Evolutionary conservation across 805 yeast genomes (phyloP), one percentile per base, ranked within the genome.

Genomic region (Komagataella kurtzmanii): DNA sequence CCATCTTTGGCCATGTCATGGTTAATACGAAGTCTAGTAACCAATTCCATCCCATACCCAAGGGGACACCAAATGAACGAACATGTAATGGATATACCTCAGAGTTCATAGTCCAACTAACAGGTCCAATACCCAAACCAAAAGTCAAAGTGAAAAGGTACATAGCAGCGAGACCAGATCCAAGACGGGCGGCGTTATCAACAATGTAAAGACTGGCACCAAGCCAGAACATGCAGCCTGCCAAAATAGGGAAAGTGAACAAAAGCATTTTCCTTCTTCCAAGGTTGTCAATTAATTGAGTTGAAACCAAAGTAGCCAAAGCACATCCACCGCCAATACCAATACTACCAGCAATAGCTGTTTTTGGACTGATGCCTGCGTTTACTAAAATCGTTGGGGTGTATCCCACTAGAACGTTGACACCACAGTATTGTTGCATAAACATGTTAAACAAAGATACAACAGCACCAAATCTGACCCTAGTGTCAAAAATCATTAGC

Each of bases 361-460:
- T 72, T 55, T 76, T 71, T 55, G 76, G 79, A 45, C 76, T 65
- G 65, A 83, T 81, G 46, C 84, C 85, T 19, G 89, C 79, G 52
- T 81, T 74, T 18, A 74, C 65, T 67, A 88, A 88, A 53, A 88
- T 87, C 7, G 85, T 73, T 0, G 93, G 81, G 1, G 91, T 83
- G 66, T 85, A 88, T 67, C 86, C 85, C 17, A 95, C 91, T 66
- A 88, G 85, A 50, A 87, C 91, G 61, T 88, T 88, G 65, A 88
- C 79, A 58, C 96, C 96, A 68, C 95, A 88, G 69, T 87, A 85
- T 65, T 88, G 95, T 69, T 88, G 96, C 88, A 84, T 83, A 62
- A 87, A 85, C 80, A 88, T 88, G 54, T 82, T 88, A 56, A 87
- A 75, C 77, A 84, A 83, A 3, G 95, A 80, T 52, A 87, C 95